These are phyloP conservation scores for Cryomyces minteri DNA, from an alignment of 495 filamentous ascomycete species.

Conservation along the genomic window DNA sequence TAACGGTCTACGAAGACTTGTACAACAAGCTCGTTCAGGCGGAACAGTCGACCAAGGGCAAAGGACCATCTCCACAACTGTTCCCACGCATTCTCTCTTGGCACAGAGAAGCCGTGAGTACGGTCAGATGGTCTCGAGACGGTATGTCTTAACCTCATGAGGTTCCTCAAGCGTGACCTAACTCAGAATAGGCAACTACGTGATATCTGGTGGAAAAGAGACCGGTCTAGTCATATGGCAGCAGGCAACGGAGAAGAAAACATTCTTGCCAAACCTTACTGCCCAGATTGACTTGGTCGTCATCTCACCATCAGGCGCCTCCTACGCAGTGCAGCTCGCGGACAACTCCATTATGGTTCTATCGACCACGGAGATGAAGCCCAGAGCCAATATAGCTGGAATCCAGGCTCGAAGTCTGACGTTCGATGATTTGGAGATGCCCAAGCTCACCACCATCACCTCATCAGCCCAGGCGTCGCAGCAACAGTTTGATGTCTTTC, in stretches of 20 bases:
- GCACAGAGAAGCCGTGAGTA: conserved; percentile 68
- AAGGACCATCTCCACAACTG: conserved; percentile 1
- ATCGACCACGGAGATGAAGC: conserved; percentile 70
- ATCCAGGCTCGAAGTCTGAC: conserved; percentile 34
- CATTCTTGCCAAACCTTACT: conserved; percentile 74
- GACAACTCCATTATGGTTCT: conserved; percentile 83
- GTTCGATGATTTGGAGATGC: not conserved
- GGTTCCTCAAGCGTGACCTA: not conserved
- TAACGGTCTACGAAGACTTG: conserved; percentile 62
- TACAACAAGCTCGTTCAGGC: conserved; percentile 30
- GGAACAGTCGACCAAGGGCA: conserved; percentile 16
- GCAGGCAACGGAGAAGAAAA: conserved; percentile 60
- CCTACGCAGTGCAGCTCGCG: conserved; percentile 65
- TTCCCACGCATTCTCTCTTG: conserved; percentile 50
- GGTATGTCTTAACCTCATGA: conserved; percentile 34
- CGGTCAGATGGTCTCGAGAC: conserved; percentile 77
- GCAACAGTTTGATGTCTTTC: not conserved
- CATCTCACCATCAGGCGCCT: conserved; percentile 58
- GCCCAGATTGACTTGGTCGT: conserved; percentile 66
- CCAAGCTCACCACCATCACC: not conserved
- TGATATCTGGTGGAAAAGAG: conserved; percentile 83
- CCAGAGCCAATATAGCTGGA: conserved; percentile 63
- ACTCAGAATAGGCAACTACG: conserved; percentile 56
- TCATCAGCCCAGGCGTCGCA: not conserved
- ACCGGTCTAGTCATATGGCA: conserved; percentile 93